Percentiles rank a stretch among this genome's conserved stretches.
Evolutionary conservation across 306 rosid species (phyloP).

Genomic region (Gillenia trifoliata): DNA sequence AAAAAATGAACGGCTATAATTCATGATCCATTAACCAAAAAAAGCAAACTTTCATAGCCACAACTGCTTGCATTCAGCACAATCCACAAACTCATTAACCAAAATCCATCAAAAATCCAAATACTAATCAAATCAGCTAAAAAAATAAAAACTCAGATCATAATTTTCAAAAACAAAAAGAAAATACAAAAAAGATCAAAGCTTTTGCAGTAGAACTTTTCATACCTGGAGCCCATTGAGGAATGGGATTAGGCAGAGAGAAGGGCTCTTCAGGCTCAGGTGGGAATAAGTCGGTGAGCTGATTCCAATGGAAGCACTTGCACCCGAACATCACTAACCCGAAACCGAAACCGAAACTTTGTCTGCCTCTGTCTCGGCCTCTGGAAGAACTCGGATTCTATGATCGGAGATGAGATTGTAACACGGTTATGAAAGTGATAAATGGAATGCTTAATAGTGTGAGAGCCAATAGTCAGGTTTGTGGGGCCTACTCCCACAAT

Average conservation of each 20-base stretch:
- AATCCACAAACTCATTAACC: not conserved
- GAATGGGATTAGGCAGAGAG: slow-evolving; percentile 54
- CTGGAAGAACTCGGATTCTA: not conserved
- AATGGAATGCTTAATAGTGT: not conserved
- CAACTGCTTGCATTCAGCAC: not conserved
- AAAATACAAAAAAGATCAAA: not conserved
- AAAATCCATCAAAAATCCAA: not conserved
- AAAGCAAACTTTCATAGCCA: not conserved
- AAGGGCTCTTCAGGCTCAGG: slow-evolving; percentile 32
- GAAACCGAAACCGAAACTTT: not conserved
- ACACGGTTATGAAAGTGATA: not conserved
- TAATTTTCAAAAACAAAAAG: not conserved
- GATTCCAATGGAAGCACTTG: slow-evolving; percentile 39
- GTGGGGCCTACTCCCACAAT: slow-evolving; percentile 4
- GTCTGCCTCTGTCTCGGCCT: not conserved
- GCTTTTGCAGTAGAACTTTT: not conserved
- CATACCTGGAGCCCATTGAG: slow-evolving; percentile 71
- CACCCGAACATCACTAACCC: slow-evolving; percentile 35
- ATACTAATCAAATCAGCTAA: not conserved
- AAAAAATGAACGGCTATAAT: not conserved
- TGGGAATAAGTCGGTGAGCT: slow-evolving; percentile 16
- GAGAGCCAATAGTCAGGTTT: not conserved
- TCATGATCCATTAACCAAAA: not conserved
- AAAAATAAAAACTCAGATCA: not conserved
- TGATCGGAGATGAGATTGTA: not conserved